Evolutionary conservation across 202 grass and related monocot genomes (phyloP).

Genomic region (Brachypodium distachyon): DNA sequence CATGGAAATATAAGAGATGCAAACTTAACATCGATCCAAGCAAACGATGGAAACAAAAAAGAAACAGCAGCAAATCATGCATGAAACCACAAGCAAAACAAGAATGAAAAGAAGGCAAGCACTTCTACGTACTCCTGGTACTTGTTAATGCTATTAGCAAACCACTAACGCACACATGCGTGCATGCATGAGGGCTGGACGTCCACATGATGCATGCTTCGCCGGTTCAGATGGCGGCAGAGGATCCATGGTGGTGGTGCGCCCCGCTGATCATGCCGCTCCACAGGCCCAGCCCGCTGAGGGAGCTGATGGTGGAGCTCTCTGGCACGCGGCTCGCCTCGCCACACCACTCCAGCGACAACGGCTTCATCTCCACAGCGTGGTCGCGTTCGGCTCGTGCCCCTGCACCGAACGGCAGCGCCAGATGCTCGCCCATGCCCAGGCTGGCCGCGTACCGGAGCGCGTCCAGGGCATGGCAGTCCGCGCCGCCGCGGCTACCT

Average conservation of each 20-base stretch:
- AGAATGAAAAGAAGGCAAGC: constrained; percentile 30
- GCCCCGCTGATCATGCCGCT: constrained; percentile 44
- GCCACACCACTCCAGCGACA: constrained; percentile 70
- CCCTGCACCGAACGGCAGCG: constrained; percentile 27
- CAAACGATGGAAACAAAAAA: constrained; percentile 27
- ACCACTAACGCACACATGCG: constrained; percentile 20
- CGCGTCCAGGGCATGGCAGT: constrained; percentile 43
- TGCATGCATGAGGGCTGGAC: neutral
- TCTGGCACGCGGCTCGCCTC: constrained; percentile 45
- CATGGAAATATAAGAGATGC: constrained; percentile 7
- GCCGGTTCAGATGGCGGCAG: constrained; percentile 46
- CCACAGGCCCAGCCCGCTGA: constrained; percentile 51
- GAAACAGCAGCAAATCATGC: neutral
- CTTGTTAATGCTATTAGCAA: constrained; percentile 53
- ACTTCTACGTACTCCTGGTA: constrained; percentile 33
- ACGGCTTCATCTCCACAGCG: constrained; percentile 48
- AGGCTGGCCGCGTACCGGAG: constrained; percentile 48
- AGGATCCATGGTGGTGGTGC: constrained; percentile 55
- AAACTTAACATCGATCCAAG: constrained; percentile 28
- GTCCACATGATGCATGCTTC: neutral
- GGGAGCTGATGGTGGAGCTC: constrained; percentile 40
- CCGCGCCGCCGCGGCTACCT: neutral
- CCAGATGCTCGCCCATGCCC: constrained; percentile 34
- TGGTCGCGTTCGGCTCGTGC: constrained; percentile 18
- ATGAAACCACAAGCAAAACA: constrained; percentile 4